Evolutionary conservation across 2,329 filamentous ascomycete genomes (phyloP), one percentile per base, ranked within the genome.

Genomic region (Emericellopsis atlantica): DNA sequence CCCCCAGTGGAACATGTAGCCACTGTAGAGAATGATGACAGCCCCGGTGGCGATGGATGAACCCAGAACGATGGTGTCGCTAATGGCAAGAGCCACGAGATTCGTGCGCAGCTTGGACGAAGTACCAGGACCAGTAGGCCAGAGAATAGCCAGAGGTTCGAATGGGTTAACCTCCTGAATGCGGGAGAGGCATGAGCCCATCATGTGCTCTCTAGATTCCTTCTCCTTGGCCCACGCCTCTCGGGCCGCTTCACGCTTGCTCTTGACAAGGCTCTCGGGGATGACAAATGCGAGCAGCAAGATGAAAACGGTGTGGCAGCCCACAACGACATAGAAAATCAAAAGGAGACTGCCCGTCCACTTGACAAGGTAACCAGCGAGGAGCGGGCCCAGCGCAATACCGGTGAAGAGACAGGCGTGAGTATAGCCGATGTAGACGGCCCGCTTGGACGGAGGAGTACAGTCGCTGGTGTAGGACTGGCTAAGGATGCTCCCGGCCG

Each of bases 391-490:
- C 26, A 90, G 61, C 0, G 92, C 90, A 36, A 96, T 76, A n/a
- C 92, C 92, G 2, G 75, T 72, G 58, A 95, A 96, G 8, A 98
- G 68, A 49, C 82, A 88, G 10, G 86, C 88, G 52, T 96, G 86
- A 51, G 96, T 81, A 55, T 89, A 90, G 6, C 87, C 89, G 57
- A 96, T 92, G 5, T 80, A 77, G 7, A 94, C 83, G 44, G 82
- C 84, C 16, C 92, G 79, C 52, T 76, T 77, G 24, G 84, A 81
- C 0, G 88, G 84, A 4, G 83, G 69, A 0, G 88, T 90, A 59
- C 87, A 95, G 59, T 98, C 92, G 33, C 86, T 81, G 11, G 84
- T 81, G 59, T 96, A 98, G 0, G 90, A 87, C 57, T 93, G 81
- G 18, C 78, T 80, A 43, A 94, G 65, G 16, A 81, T 66, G 36